Evolutionary conservation across 495 filamentous ascomycete genomes (phyloP).

Genomic region (Xylaria bambusicola): DNA sequence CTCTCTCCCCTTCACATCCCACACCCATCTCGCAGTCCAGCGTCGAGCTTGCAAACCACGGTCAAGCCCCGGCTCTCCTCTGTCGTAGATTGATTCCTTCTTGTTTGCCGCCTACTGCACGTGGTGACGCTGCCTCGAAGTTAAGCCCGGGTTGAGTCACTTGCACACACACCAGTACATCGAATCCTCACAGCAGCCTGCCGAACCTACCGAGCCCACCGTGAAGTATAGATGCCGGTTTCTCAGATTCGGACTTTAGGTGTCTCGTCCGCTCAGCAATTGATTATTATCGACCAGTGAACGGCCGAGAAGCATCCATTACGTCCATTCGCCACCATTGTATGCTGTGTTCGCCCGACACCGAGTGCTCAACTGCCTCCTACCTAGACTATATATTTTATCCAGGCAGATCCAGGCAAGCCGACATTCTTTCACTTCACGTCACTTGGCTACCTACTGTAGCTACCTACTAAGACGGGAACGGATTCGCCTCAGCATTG

Average conservation of each 20-base stretch:
- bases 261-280: neutral
- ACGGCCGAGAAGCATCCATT: neutral
- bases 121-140: too few relatives aligned
- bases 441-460: too few relatives aligned
- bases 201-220: neutral
- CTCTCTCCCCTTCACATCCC: neutral
- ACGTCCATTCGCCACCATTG: neutral
- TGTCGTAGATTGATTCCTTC: neutral
- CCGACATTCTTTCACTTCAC: too few relatives aligned
- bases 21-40: neutral
- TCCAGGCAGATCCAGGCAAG: too few relatives aligned
- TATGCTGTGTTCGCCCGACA: neutral
- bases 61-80: neutral
- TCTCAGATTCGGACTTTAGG: neutral
- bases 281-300: neutral
- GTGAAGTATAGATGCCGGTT: neutral
- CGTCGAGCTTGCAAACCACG: too few relatives aligned
- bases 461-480: too few relatives aligned
- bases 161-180: too few relatives aligned
- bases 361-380: neutral
- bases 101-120: neutral
- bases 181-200: neutral
- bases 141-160: too few relatives aligned
- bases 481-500: too few relatives aligned
- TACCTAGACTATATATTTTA: neutral